Evolutionary conservation across 2,329 filamentous ascomycete genomes (phyloP).

Genomic region (Annulohypoxylon truncatum): DNA sequence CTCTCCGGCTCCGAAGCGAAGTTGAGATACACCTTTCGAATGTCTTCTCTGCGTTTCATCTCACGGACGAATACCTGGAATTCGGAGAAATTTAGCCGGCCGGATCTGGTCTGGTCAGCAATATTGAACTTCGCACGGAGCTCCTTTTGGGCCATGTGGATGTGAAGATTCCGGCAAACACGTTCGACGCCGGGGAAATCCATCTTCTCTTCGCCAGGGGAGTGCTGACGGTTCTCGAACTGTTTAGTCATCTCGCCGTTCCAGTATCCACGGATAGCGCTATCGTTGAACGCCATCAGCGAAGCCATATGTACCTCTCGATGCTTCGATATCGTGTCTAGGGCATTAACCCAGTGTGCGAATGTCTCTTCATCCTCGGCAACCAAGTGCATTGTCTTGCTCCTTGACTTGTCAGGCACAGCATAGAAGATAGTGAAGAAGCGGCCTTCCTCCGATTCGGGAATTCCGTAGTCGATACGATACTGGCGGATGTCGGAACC

Average conservation of each 20-base stretch:
- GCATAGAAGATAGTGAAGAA: slow-evolving; percentile 95
- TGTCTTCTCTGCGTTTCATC: slow-evolving; percentile 86
- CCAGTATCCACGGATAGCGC: slow-evolving; percentile 87
- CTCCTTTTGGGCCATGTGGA: slow-evolving; percentile 83
- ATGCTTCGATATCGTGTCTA: slow-evolving; percentile 86
- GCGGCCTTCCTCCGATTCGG: slow-evolving; percentile 72
- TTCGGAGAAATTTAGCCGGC: slow-evolving; percentile 79
- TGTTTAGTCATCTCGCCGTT: slow-evolving; percentile 81
- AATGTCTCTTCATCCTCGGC: slow-evolving; percentile 79
- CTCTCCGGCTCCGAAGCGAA: slow-evolving; percentile 67
- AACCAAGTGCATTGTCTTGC: slow-evolving; percentile 89
- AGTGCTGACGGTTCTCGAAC: slow-evolving; percentile 63
- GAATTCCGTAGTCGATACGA: slow-evolving; percentile 81
- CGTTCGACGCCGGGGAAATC: slow-evolving; percentile 83
- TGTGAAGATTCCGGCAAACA: slow-evolving; percentile 89
- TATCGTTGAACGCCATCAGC: slow-evolving; percentile 85
- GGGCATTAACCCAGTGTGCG: slow-evolving; percentile 82
- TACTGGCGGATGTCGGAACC: slow-evolving; percentile 89
- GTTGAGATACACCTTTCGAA: slow-evolving; percentile 77
- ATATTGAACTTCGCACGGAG: slow-evolving; percentile 79
- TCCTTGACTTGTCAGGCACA: slow-evolving; percentile 80
- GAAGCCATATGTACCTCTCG: slow-evolving; percentile 92
- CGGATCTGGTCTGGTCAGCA: slow-evolving; percentile 73
- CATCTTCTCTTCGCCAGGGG: slow-evolving; percentile 74
- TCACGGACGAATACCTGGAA: slow-evolving; percentile 86